Conservation (phyloP, 495 filamentous ascomycete species). For the Penicillium manginii region DNA sequence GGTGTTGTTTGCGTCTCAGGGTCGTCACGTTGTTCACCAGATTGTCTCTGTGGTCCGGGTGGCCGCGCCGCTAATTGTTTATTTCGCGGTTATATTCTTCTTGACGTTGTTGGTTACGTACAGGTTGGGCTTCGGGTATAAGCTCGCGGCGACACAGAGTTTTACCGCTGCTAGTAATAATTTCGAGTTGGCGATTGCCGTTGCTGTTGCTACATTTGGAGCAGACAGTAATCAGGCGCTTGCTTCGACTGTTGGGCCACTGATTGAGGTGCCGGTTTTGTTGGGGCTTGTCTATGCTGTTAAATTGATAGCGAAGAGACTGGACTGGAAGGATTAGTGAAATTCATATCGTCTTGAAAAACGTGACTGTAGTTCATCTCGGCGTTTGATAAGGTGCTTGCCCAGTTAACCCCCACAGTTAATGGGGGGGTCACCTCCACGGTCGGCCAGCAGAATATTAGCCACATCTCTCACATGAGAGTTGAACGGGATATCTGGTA, state of each 20-base stretch:
- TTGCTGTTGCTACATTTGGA: constrained; percentile 84
- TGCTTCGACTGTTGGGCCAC: constrained; percentile 83
- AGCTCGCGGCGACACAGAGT: constrained; percentile 75
- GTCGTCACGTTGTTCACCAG: constrained; percentile 77
- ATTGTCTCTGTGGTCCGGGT: constrained; percentile 82
- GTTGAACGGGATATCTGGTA: no score
- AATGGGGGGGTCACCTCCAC: no score
- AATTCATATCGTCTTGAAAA: no score
- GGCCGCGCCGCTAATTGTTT: constrained; percentile 37
- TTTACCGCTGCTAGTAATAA: constrained; percentile 97
- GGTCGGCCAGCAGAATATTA: no score
- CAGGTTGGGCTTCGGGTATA: constrained; percentile 72
- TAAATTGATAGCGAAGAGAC: constrained; percentile 35
- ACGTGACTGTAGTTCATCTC: no score
- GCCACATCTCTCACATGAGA: no score
- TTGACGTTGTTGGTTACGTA: constrained; percentile 62
- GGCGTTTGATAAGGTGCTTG: no score
- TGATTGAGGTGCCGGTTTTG: constrained; percentile 91
- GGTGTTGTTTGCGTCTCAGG: constrained; percentile 86
- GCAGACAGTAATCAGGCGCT: constrained; percentile 80
- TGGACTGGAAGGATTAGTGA: constrained; percentile 37
- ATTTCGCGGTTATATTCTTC: constrained; percentile 77
- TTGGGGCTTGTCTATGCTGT: constrained; percentile 80
- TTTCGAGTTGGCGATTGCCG: constrained; percentile 92
- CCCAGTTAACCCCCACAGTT: no score